Evolutionary conservation across 305 asterid species (phyloP), one percentile per base, ranked within the genome.

Genomic region (Striga hermonthica): DNA sequence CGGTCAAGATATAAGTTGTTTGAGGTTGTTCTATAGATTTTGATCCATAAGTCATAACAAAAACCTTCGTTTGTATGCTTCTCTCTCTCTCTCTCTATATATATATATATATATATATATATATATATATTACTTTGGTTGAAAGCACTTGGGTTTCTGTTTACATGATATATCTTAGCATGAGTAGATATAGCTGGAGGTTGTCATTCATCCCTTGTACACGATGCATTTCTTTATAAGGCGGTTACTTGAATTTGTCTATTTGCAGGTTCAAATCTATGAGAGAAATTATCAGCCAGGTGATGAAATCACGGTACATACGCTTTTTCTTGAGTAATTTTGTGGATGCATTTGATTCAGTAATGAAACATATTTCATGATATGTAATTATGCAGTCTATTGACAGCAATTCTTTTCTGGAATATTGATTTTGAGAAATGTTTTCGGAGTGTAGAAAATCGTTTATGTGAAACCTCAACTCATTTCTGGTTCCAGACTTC

Each of bases 201-300:
- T 36, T 71, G 68, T 64, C 58, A 9, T 54, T 10, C 12, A 10
- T 14, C 9, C 11, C 57, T 28, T 28, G 14, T 10, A 36, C 41
- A 45, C 55, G 45, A 14, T 69, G 35, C 53, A 14, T n/a, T 56
- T 16, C 50, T 63, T 47, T 70, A 43, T 73, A 58, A 16, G 36
- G 59, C 78, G 65, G 64, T 52, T 39, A 60, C 75, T 40, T 73
- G 52, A 61, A 5, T 73, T 58, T 71, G 52, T 66, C 3, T 65
- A 68, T 73, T 75, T 81, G 71, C 84, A 93, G 98, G 90, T 93
- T 60, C 97, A 82, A 76, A 84, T 93, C 65, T 90, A 90, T 72
- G 88, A 87, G 84, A 86, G 98, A 81, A 89, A 86, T 80, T 85
- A 86, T 78, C 96, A 87, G 67, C 95, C 97, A 1, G 92, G 91